Evolutionary conservation across 2,329 filamentous ascomycete genomes (phyloP), one percentile per base, ranked within the genome.

Genomic region (Penicillium sp.): DNA sequence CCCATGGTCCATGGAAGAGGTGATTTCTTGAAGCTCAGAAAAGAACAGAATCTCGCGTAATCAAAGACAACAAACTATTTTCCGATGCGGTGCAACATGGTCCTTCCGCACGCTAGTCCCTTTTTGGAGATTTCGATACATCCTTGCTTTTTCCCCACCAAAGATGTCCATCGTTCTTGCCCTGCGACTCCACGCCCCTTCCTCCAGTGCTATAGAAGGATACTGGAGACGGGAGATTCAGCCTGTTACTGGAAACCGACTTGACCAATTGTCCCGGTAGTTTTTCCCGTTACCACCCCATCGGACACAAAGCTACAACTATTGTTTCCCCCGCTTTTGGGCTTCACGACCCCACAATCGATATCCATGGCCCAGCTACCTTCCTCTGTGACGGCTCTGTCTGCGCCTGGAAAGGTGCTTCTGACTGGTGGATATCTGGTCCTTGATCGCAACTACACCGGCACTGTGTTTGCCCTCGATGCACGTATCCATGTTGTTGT

Each of bases 371-470:
- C 44, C 29, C 39, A 43, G 17, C 35, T 37, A 43, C 47, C 56
- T 26, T 47, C 52, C 22, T 48, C 53, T 3, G 48, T 55, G 37
- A 65, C 68, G 33, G 82, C 81, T 57, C 78, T 94, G 50, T 96
- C 92, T 47, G 90, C 92, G 14, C 92, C 92, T 12, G 92, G 92
- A 53, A 98, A 98, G 71, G 92, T 98, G 44, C 77, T 98, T 48
- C 77, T 96, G 37, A 87, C 90, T 3, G 92, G 92, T 47, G 92
- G 92, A 45, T 98, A 96, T 66, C 80, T 96, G 30, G 90, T 95
- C 14, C 80, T 98, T 30, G 90, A 96, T 69, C 80, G 85, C 44
- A 72, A 76, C 44, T 88, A 95, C 66, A 92, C 84, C 2, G 90
- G 82, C 23, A 70, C 80, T 12, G 78, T 82, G 3, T 80, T 81